phyloP scores from a whole-genome alignment of 306 rosid genomes.

The Castanea crenata region DNA sequence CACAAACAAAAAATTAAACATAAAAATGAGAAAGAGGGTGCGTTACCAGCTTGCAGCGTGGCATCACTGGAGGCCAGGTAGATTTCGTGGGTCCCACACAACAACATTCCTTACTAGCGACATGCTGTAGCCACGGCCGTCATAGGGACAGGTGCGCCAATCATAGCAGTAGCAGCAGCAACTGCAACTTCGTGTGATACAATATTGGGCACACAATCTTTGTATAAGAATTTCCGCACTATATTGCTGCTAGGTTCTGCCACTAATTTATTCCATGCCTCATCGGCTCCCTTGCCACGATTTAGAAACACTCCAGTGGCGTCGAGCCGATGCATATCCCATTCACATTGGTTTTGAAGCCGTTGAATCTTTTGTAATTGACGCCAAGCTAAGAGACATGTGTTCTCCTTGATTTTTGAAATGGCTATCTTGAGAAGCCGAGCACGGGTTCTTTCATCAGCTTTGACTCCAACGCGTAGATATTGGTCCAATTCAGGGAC shows the following conservation, averaged over 20 bases:
- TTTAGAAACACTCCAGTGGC: constrained; percentile 37
- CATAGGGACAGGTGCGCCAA: not conserved
- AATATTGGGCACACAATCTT: constrained; percentile 2
- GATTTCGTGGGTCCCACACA: constrained; percentile 1
- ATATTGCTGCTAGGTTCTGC: constrained; percentile 20
- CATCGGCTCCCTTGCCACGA: constrained; percentile 3
- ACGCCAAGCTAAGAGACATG: constrained; percentile 23
- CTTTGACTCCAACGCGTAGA: not conserved
- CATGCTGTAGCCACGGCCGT: constrained; percentile 17
- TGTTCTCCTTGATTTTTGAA: constrained; percentile 35
- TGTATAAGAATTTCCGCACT: constrained; percentile 17
- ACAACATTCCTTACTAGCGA: constrained; percentile 3
- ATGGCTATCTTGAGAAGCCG: constrained; percentile 29
- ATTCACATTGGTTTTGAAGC: constrained; percentile 16
- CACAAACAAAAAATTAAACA: not conserved
- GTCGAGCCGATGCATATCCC: constrained; percentile 37
- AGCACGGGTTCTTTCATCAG: not conserved
- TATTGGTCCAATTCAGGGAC: constrained; percentile 40
- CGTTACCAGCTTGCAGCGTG: not conserved
- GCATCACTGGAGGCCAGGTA: not conserved
- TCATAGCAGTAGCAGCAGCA: not conserved
- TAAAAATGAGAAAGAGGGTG: not conserved
- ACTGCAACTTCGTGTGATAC: not conserved
- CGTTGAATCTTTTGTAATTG: constrained; percentile 38
- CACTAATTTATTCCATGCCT: constrained; percentile 35